Percentiles rank a stretch among this genome's conserved stretches.
Evolutionary conservation across 768 basidiomycete species (phyloP).

Genomic region (Russula olivacea): DNA sequence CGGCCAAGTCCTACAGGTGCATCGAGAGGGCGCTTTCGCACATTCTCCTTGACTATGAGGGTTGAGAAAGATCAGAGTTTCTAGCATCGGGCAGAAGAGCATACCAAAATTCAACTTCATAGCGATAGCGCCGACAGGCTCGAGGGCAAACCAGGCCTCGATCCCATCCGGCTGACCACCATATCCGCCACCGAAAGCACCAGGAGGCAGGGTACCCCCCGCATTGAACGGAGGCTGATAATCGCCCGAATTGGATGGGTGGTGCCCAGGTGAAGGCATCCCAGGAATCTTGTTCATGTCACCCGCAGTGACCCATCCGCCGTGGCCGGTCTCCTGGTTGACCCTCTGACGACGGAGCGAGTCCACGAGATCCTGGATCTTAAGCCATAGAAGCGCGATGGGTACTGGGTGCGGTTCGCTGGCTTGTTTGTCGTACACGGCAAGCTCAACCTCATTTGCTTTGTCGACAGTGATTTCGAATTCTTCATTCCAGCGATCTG

Average conservation of each 20-base stretch:
- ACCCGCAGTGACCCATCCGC: conserved; percentile 93
- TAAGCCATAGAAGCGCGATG: conserved; percentile 92
- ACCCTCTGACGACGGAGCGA: conserved; percentile 90
- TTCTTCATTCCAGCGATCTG: conserved; percentile 96
- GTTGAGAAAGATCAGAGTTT: conserved; percentile 9
- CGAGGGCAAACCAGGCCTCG: conserved; percentile 95
- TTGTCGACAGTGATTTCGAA: conserved; percentile 97
- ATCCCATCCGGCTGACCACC: conserved; percentile 59
- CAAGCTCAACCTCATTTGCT: conserved; percentile 96
- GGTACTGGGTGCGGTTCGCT: conserved; percentile 78
- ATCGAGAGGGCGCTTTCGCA: conserved; percentile 92
- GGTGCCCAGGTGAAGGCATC: conserved; percentile 16
- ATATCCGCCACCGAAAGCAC: conserved; percentile 7
- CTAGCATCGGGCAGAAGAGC: conserved; percentile 31
- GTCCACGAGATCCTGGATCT: conserved; percentile 90
- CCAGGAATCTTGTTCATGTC: conserved; percentile 53
- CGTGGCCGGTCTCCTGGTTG: conserved; percentile 75
- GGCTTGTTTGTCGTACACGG: conserved; percentile 87
- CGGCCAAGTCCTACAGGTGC: conserved; percentile 88
- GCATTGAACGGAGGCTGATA: conserved; percentile 17
- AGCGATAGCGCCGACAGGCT: conserved; percentile 91
- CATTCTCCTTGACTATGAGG: conserved; percentile 88
- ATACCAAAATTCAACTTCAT: conserved; percentile 88
- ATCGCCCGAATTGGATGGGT: conserved; percentile 22
- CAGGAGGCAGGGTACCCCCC: conserved; percentile 1